Percentiles rank a stretch among this genome's conserved stretches.
Evolutionary conservation across 108 stramenopile species (phyloP).

Genomic region (Stephanodiscus minutulus): DNA sequence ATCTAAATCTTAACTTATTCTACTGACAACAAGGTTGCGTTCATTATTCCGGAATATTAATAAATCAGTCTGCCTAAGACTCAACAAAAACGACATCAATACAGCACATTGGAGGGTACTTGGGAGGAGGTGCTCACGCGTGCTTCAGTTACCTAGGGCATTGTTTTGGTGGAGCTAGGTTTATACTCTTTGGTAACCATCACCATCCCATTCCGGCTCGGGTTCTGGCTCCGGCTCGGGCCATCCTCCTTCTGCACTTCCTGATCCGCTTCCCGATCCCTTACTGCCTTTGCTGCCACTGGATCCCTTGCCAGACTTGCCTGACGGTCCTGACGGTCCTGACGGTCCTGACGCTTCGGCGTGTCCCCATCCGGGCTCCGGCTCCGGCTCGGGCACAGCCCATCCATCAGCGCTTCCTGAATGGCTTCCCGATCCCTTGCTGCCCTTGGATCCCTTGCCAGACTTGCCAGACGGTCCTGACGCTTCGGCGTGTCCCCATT

Average conservation of each 20-base stretch:
- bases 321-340: not conserved
- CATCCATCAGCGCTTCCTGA: too few species aligned
- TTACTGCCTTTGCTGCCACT: not conserved
- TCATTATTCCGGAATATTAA: too few species aligned
- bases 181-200: too few species aligned
- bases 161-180: not conserved
- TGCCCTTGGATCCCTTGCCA: not conserved
- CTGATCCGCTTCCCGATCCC: not conserved
- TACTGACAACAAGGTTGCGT: too few species aligned
- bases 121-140: not conserved
- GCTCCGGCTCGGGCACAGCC: too few species aligned
- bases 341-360: too few species aligned
- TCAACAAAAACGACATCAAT: too few species aligned
- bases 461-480: not conserved
- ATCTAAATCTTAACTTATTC: not conserved
- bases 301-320: not conserved
- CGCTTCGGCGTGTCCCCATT: not conserved
- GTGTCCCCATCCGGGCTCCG: too few species aligned
- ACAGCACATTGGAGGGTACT: not conserved
- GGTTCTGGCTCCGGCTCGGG: not conserved
- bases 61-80: too few species aligned
- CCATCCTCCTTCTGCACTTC: not conserved
- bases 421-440: conserved; percentile 4
- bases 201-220: not conserved
- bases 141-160: too few species aligned